These are phyloP conservation scores for Dactylellina drechsleri DNA, from an alignment of 2,329 filamentous ascomycete species.

Conservation along the genomic window DNA sequence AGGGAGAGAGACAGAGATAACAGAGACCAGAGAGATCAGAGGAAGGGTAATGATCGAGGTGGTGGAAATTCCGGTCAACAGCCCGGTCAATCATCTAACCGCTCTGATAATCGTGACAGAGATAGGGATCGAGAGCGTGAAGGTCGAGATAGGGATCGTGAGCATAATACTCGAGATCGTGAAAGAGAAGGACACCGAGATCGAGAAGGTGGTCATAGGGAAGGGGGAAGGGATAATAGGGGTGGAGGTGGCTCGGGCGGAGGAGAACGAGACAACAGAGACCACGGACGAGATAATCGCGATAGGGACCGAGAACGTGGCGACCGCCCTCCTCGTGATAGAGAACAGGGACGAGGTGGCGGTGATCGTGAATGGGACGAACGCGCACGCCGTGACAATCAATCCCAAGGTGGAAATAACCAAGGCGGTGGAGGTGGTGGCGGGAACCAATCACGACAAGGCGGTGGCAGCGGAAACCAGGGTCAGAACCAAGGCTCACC, in stretches of 20 bases:
- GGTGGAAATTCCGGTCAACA: constrained; percentile 6
- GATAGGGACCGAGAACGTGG: constrained; percentile 42
- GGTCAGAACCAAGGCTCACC: constrained; percentile 22
- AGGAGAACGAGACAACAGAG: constrained; percentile 25
- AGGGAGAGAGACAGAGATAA: constrained; percentile 54
- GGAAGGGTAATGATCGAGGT: constrained; percentile 13
- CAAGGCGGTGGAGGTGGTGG: constrained; percentile 48
- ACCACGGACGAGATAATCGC: constrained; percentile 31
- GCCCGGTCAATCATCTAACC: constrained; percentile 13
- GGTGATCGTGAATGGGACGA: constrained; percentile 39
- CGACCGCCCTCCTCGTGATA: constrained; percentile 29
- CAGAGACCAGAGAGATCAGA: constrained; percentile 23
- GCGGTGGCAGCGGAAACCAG: constrained; percentile 7
- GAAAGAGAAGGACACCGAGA: constrained; percentile 43
- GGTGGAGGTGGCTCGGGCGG: constrained; percentile 20
- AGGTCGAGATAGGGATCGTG: constrained; percentile 35
- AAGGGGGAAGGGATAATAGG: constrained; percentile 20
- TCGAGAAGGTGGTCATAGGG: constrained; percentile 37
- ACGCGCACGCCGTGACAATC: constrained; percentile 29
- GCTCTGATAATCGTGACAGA: constrained; percentile 22
- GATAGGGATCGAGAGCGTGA: constrained; percentile 46
- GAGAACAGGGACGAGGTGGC: constrained; percentile 11
- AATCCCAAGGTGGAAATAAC: constrained; percentile 26
- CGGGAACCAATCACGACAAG: constrained; percentile 21
- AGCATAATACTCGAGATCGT: constrained; percentile 22